Evolutionary conservation across 2,329 filamentous ascomycete species (phyloP).

Genomic region (Fusarium burgessii): DNA sequence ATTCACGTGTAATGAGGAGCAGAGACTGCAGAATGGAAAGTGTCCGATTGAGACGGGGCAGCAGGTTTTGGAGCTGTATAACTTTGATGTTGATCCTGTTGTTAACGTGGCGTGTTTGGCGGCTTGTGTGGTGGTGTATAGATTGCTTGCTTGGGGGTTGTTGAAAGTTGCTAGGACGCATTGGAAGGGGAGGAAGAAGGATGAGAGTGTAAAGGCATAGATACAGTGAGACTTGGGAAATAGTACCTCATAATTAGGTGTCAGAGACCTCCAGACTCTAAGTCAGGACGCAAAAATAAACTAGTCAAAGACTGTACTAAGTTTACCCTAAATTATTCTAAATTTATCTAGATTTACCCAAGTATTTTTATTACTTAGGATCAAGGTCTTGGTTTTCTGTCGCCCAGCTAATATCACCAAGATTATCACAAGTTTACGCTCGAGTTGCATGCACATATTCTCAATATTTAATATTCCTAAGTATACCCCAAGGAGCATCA

Average conservation of each 20-base stretch:
- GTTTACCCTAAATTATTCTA: background rate
- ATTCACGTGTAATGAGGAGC: conserved; percentile 73
- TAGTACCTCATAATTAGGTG: no score
- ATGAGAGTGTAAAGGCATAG: conserved; percentile 16
- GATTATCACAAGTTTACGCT: no score
- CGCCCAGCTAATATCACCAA: no score
- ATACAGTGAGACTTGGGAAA: no score
- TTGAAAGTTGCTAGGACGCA: conserved; percentile 66
- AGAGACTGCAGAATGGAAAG: conserved; percentile 68
- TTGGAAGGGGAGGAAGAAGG: conserved; percentile 56
- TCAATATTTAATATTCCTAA: no score
- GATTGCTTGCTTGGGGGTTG: conserved; percentile 71
- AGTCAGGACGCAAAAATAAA: background rate
- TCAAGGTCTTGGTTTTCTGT: no score
- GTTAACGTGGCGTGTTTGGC: conserved; percentile 73
- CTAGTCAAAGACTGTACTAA: no score
- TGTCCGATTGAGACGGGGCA: conserved; percentile 76
- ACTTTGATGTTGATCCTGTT: conserved; percentile 70
- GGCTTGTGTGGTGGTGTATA: conserved; percentile 72
- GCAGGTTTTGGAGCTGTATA: conserved; percentile 75
- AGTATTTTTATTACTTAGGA: background rate
- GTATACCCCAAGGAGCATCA: no score
- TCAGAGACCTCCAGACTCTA: rapidly evolving
- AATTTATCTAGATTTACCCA: no score
- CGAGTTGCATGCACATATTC: no score